Evolutionary conservation across 2,329 filamentous ascomycete genomes (phyloP).

Genomic region (Sporothrix phasma): DNA sequence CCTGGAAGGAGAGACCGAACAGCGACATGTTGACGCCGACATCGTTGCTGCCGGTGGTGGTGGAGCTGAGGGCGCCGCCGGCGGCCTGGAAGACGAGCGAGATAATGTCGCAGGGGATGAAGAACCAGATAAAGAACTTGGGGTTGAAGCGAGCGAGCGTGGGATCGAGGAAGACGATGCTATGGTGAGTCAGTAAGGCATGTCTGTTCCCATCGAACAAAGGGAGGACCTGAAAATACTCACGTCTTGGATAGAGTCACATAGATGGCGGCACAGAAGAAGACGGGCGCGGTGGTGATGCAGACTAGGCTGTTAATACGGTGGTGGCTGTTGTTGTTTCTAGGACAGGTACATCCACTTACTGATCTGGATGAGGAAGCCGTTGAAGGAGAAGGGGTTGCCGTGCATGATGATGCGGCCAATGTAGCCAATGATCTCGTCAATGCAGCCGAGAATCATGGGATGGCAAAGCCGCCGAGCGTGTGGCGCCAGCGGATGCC

Average conservation of each 20-base stretch:
- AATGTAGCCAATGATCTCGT: slow-evolving; percentile 52
- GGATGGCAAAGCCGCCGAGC: slow-evolving; percentile 35
- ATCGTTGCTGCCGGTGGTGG: slow-evolving; percentile 35
- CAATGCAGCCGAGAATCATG: slow-evolving; percentile 46
- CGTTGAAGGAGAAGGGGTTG: slow-evolving; percentile 48
- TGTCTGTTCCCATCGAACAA: not conserved
- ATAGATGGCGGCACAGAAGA: slow-evolving; percentile 55
- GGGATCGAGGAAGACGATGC: slow-evolving; percentile 30
- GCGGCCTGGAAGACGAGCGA: slow-evolving; percentile 46
- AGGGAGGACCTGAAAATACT: not conserved
- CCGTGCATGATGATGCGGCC: slow-evolving; percentile 48
- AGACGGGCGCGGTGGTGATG: slow-evolving; percentile 46
- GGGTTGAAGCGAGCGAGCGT: slow-evolving; percentile 33
- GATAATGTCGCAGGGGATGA: slow-evolving; percentile 44
- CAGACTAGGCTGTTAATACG: slow-evolving; percentile 35
- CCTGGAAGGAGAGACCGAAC: slow-evolving; percentile 49
- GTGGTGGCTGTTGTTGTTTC: not conserved
- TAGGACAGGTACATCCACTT: slow-evolving; percentile 18
- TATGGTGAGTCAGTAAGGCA: not conserved
- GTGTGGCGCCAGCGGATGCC: slow-evolving; percentile 38
- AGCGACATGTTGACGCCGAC: slow-evolving; percentile 40
- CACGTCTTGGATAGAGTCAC: slow-evolving; percentile 39
- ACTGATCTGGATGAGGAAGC: slow-evolving; percentile 59
- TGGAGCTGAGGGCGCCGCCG: slow-evolving; percentile 42
- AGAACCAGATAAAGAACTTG: slow-evolving; percentile 34